A percentile compares a stretch with the other conserved stretches of the same genome.
These are phyloP conservation scores for Suzukiozyma palmioleophila DNA, from an alignment of 1,139 yeast species.

Conservation along the genomic window DNA sequence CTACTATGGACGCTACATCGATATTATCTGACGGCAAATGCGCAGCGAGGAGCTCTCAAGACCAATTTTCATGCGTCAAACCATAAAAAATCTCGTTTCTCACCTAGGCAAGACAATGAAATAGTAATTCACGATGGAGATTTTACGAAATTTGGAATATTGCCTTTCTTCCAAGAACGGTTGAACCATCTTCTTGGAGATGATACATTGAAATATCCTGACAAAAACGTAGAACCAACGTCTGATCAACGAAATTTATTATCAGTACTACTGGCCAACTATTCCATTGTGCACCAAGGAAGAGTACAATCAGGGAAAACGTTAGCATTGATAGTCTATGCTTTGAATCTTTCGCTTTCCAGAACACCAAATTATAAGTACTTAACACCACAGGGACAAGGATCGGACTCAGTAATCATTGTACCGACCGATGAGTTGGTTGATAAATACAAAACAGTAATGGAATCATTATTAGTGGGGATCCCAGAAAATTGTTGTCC, in stretches of 20 bases:
- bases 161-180: slow-evolving; percentile 25
- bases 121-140: slow-evolving; percentile 8
- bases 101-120: neutral
- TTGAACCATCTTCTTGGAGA: slow-evolving; percentile 13
- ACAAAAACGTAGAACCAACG: slow-evolving; percentile 18
- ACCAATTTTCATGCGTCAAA: neutral
- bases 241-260: slow-evolving; percentile 21
- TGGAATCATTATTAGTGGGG: slow-evolving; percentile 12
- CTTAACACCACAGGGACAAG: slow-evolving; percentile 7
- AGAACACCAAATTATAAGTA: slow-evolving; percentile 18
- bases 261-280: slow-evolving; percentile 15
- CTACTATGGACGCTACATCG: neutral
- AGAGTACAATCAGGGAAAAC: slow-evolving; percentile 22
- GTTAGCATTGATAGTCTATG: slow-evolving; percentile 18
- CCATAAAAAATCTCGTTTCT: neutral
- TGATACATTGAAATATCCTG: slow-evolving; percentile 7
- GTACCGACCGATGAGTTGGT: slow-evolving; percentile 26
- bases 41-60: neutral
- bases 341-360: slow-evolving; percentile 19
- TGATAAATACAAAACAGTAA: slow-evolving; percentile 15
- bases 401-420: slow-evolving; percentile 19
- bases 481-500: slow-evolving; percentile 25
- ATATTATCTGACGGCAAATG: neutral
- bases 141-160: slow-evolving; percentile 21
- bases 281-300: slow-evolving; percentile 18